A percentile compares a stretch with the other conserved stretches of the same genome.
phyloP scores from a whole-genome alignment of 768 basidiomycete genomes.

The Tylopilus balloui region DNA sequence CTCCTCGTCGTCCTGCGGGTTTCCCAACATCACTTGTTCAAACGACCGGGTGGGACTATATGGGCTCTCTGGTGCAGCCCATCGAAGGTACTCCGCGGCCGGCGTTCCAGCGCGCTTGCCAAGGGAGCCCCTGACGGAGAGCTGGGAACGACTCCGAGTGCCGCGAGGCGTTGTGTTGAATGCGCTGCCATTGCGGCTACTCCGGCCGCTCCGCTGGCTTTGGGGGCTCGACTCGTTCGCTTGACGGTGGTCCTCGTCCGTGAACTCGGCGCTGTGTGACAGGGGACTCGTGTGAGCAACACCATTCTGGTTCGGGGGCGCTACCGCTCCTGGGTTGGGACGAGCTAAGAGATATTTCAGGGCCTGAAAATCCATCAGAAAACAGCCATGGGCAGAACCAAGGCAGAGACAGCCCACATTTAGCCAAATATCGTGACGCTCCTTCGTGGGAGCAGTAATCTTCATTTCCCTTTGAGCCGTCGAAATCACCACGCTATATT shows the following conservation, averaged over 20 bases:
- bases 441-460: constrained; percentile 93
- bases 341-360: constrained; percentile 85
- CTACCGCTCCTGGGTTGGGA: constrained; percentile 39
- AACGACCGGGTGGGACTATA: constrained; percentile 73
- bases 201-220: constrained; percentile 69
- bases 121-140: constrained; percentile 66
- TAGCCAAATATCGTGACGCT: constrained; percentile 96
- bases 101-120: constrained; percentile 88
- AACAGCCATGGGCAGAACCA: constrained; percentile 4
- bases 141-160: constrained; percentile 71
- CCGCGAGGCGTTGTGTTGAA: constrained; percentile 78
- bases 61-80: constrained; percentile 70
- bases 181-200: constrained; percentile 52
- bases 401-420: constrained; percentile 50
- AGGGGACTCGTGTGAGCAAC: constrained; percentile 46
- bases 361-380: constrained; percentile 49
- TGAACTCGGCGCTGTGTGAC: constrained; percentile 39
- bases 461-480: constrained; percentile 97
- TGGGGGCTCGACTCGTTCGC: constrained; percentile 55
- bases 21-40: constrained; percentile 41
- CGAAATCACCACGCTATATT: constrained; percentile 88
- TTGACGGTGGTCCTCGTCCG: constrained; percentile 51
- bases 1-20: constrained; percentile 51
- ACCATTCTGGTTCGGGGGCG: constrained; percentile 32
- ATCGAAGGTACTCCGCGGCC: constrained; percentile 85